Base-by-base conservation (phyloP, 768 basidiomycete species). In the Russula abietina region DNA sequence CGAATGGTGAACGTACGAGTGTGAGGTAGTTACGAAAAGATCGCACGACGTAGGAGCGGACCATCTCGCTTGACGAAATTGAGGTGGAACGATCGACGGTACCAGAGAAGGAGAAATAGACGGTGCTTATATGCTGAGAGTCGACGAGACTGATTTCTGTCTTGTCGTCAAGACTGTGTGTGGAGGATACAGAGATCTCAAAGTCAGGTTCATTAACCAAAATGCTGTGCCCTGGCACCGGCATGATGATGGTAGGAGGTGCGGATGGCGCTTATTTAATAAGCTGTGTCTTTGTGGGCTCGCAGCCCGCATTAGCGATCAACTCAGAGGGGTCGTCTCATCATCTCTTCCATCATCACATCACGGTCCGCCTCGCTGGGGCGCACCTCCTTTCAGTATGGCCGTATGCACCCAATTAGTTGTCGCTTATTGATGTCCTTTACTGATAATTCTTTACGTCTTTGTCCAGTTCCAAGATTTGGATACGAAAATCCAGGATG, bases 401-500 rank as follows among this genome's bases (percentile, higher is more conserved):
- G 61, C 64, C 19, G 64, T 65, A 65, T 41, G 64, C 16, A 51
- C 36, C 24, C 45, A 41, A 16, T 60, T 24, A 26, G n/a, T n/a
- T 24, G 19, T 11, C 17, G 2, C 46, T 45, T n/a, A 39, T 65
- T 36, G 2, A 9, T 55, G 55, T 36, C 65, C 59, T 68, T 55
- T 28, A 22, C 48, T 43, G 24, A 58, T 54, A 26, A 11, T 28
- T n/a, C 46, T 26, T 43, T 45, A 33, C 28, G 26, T 49, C 12
- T 43, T 50, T 55, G 32, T 52, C 51, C 64, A 75, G 74, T 70
- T 73, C 68, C 70, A 72, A 71, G 88, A 91, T 76, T 79, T 93
- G 76, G 91, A 93, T 84, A 86, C 87, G 83, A 95, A 94, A 84
- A 93, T 95, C 73, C 86, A 87, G 74, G 91, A 93, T 75, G 86